Base-by-base conservation (phyloP, 148 eudicot species). In the Polygonum maritimum region DNA sequence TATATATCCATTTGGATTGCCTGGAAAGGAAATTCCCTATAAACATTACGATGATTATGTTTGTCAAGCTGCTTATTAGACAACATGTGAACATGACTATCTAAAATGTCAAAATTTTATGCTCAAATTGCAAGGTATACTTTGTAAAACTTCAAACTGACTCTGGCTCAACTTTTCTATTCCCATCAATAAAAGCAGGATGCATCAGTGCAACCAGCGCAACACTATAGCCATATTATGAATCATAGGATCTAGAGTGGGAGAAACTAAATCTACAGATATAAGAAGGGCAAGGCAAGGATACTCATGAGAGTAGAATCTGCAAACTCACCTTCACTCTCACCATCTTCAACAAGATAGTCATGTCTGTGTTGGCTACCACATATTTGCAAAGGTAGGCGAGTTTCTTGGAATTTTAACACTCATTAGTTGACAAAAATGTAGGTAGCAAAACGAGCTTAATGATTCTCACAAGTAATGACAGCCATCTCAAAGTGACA, bases 331-430 rank as follows among this genome's bases (percentile, higher is more conserved):
- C 98, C 97, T 80, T 87, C 90, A 71, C 49, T 80, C 26, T 76
- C 82, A 79, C 74, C 83, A 75, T 86, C 97, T 83, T 96, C 92
- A 85, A 51, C 76, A 39, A 79, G 70, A 79, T 88, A 75, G 69
- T 90, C 98, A 82, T 82, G 87, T 55, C 81, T 79, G 74, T 88
- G 85, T 85, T 92, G 88, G 76, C 90, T 84, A 79, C 92, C 93
- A 98, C 99, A 92, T 83, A 96, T 83, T 81, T 96, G 98, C 83
- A 96, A 77, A 10, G 97, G 93, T 83, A 88, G 80, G 76, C 91
- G 89, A 44, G 89, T 79, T 86, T 95, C 99, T 97, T 95, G 88
- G 45, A 76, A 63, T 79, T 74, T 76, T 38, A 74, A 60, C 48
- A 41, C 54, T 72, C 77, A 80, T 49, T 22, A 65, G 60, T 41